Percentiles rank a stretch among this genome's conserved stretches.
These are phyloP conservation scores for Scheffersomyces ergatensis DNA, from an alignment of 805 yeast genomes.

Conservation along the genomic window DNA sequence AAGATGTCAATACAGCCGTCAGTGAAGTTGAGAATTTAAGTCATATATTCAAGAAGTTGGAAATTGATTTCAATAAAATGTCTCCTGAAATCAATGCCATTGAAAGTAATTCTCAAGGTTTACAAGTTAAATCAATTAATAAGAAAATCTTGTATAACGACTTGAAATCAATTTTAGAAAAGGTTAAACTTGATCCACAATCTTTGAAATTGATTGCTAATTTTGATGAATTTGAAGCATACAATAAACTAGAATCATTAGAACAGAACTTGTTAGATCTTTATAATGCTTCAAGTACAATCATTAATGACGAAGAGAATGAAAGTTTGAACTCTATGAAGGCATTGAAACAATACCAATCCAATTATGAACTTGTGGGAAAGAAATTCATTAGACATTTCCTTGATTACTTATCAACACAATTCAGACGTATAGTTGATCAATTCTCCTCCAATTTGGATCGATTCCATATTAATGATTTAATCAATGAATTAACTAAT, in stretches of 20 bases:
- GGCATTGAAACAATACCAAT: slow-evolving; percentile 67
- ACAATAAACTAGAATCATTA: slow-evolving; percentile 39
- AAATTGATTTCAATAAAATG: slow-evolving; percentile 38
- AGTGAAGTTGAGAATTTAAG: slow-evolving; percentile 35
- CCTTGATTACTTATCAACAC: slow-evolving; percentile 28
- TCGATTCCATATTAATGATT: slow-evolving; percentile 1
- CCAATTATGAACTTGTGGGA: slow-evolving; percentile 57
- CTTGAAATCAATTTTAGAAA: slow-evolving; percentile 61
- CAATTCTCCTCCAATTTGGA: slow-evolving; percentile 17
- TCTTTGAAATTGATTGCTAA: slow-evolving; percentile 47
- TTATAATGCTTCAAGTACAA: slow-evolving; percentile 63
- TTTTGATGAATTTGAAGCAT: slow-evolving; percentile 48
- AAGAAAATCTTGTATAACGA: slow-evolving; percentile 73
- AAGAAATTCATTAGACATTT: slow-evolving; percentile 48
- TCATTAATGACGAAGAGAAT: slow-evolving; percentile 41
- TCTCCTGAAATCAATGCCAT: slow-evolving; percentile 67
- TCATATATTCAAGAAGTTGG: slow-evolving; percentile 39
- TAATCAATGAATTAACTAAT: slow-evolving; percentile 21
- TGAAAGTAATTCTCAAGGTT: slow-evolving; percentile 74
- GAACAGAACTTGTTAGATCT: slow-evolving; percentile 59
- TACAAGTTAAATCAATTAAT: slow-evolving; percentile 81
- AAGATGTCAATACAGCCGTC: slow-evolving; percentile 31
- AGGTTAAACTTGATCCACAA: slow-evolving; percentile 62
- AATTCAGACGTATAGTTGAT: slow-evolving; percentile 32
- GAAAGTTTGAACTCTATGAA: slow-evolving; percentile 60